Conservation (phyloP, 345 rosid genomes). For the Brassica napus region Da-Ae NC_063442.1:16565501-16566000, state of each 20-base stretch:
- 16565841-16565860: not conserved
- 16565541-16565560: not conserved
- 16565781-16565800: not conserved
- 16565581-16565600: not conserved
- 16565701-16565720: not conserved
- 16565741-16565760: not conserved
- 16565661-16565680: constrained; percentile 4
- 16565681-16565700: constrained; percentile 17
- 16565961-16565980: not conserved
- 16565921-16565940: not conserved
- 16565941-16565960: not conserved
- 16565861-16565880: not conserved
- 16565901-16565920: not conserved
- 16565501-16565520: not conserved
- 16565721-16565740: constrained; percentile 10
- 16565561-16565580: not conserved
- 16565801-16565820: not conserved
- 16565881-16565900: not conserved
- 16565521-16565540: not conserved
- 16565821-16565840: not conserved
- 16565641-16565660: not conserved
- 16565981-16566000: not conserved
- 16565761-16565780: not conserved
- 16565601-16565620: not conserved
- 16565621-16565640: not conserved